Evolutionary conservation across 78 protist genomes (phyloP).

Genomic region (Dictyostelium intermedium): DNA sequence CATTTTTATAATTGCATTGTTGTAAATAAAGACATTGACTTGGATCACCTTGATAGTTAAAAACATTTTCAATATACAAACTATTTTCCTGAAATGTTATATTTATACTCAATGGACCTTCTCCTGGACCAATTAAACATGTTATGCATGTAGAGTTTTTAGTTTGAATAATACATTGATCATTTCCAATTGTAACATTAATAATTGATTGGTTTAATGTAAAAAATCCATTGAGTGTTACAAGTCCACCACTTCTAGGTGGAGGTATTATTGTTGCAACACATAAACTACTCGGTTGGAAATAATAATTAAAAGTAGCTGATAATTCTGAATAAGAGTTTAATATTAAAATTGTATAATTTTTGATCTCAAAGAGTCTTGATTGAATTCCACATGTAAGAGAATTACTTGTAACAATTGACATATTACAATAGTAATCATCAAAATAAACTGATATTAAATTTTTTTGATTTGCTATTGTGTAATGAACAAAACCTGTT

Average conservation of each 20-base stretch:
- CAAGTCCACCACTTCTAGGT: not conserved
- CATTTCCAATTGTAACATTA: not conserved
- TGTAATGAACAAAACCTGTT: not conserved
- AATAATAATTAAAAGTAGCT: not conserved
- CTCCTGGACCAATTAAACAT: not conserved
- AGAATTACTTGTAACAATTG: not conserved
- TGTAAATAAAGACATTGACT: not conserved
- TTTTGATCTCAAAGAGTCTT: not conserved
- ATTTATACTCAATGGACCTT: not conserved
- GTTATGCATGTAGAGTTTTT: not conserved
- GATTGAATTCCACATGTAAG: not conserved
- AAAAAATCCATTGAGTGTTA: not conserved
- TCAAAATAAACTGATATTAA: not conserved
- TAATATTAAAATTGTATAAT: not conserved
- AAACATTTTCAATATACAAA: not conserved
- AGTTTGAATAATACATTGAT: not conserved
- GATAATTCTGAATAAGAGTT: not conserved
- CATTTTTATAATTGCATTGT: not conserved
- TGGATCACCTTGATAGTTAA: not conserved
- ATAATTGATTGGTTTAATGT: not conserved
- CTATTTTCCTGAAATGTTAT: not conserved
- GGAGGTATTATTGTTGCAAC: not conserved
- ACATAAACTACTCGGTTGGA: not conserved
- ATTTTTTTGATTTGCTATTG: not conserved
- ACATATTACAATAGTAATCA: not conserved